A percentile compares a stretch with the other conserved stretches of the same genome.
phyloP scores from a whole-genome alignment of 2,329 filamentous ascomycete species.

The Septoria linicola region DNA sequence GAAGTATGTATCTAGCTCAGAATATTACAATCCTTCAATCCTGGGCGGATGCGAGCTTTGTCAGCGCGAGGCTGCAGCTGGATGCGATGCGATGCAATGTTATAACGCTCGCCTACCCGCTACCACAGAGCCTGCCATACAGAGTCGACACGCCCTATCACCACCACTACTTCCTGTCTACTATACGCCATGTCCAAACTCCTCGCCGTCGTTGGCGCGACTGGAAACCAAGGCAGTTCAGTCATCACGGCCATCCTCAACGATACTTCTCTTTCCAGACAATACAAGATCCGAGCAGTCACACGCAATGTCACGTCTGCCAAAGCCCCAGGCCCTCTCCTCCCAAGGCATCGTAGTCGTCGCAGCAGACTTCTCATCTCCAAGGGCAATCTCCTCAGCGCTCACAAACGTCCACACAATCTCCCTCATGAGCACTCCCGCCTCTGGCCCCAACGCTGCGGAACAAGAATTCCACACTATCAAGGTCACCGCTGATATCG shows the following conservation, averaged over 20 bases:
- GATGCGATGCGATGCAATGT: too few species aligned
- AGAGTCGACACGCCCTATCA: too few species aligned
- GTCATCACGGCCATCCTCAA: conserved; percentile 47
- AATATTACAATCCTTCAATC: too few species aligned
- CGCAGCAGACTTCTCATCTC: conserved; percentile 51
- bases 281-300: conserved; percentile 54
- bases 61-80: too few species aligned
- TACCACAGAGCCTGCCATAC: too few species aligned
- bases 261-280: conserved; percentile 45
- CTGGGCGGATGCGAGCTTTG: too few species aligned
- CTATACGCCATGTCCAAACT: conserved; percentile 42
- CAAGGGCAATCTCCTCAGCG: conserved; percentile 44
- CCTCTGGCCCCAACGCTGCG: conserved; percentile 29
- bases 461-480: conserved; percentile 50
- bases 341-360: conserved; percentile 52
- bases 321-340: conserved; percentile 47
- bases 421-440: conserved; percentile 32
- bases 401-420: conserved; percentile 48
- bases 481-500: conserved; percentile 56
- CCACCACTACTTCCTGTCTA: too few species aligned
- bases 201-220: conserved; percentile 58
- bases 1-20: too few species aligned
- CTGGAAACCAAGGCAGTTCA: conserved; percentile 59
- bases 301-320: conserved; percentile 50
- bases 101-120: too few species aligned